Conservation (phyloP, 139 green algal genomes). For the Chlamydomonas schloesseri region DNA sequence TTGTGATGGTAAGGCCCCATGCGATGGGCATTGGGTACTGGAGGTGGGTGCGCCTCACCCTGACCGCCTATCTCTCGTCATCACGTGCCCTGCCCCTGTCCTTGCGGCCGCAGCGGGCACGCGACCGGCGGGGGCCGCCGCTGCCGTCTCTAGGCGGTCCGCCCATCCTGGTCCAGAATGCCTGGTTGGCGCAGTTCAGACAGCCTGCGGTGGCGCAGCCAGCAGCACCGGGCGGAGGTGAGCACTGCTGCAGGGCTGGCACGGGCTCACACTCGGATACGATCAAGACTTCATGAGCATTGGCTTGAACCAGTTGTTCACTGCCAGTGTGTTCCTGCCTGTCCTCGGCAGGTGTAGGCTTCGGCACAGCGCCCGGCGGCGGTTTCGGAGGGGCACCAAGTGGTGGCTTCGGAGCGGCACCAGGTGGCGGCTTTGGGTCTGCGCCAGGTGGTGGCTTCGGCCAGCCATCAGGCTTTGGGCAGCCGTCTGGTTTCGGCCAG, state of each 20-base stretch:
- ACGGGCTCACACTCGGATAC: too few relatives aligned
- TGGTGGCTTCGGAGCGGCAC: background rate
- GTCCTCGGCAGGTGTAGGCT: too few relatives aligned
- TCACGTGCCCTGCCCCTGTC: too few relatives aligned
- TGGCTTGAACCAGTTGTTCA: too few relatives aligned
- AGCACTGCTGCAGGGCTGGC: too few relatives aligned
- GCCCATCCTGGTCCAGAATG: constrained; percentile 16
- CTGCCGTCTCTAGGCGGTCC: constrained; percentile 26
- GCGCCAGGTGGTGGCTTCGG: background rate
- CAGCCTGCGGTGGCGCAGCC: too few relatives aligned
- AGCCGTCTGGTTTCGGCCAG: background rate
- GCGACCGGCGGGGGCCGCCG: background rate
- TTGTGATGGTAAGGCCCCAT: too few relatives aligned
- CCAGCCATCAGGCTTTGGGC: background rate
- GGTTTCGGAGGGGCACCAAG: background rate
- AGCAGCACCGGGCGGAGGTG: background rate
- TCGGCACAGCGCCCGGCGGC: background rate
- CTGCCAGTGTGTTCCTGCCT: too few relatives aligned
- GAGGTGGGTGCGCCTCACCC: too few relatives aligned
- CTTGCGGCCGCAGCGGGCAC: background rate
- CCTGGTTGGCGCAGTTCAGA: constrained; percentile 6
- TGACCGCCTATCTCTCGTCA: too few relatives aligned
- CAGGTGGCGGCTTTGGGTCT: background rate
- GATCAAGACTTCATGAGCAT: too few relatives aligned
- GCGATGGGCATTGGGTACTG: too few relatives aligned